Evolutionary conservation across 2,329 filamentous ascomycete genomes (phyloP), one percentile per base, ranked within the genome.

Genomic region (Lecanicillium sp.): DNA sequence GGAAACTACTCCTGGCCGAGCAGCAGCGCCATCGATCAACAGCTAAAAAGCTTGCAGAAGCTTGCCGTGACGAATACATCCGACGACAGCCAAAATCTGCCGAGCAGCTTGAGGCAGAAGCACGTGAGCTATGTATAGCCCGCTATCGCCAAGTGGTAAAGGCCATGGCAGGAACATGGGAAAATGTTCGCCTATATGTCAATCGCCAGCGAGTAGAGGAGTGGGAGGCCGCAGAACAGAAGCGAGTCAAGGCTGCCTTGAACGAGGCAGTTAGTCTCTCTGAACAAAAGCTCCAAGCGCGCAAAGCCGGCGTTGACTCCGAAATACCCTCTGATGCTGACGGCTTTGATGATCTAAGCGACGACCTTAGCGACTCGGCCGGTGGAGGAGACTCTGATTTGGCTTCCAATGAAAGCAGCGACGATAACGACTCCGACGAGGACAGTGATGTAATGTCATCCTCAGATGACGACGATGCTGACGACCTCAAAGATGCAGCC

Each of bases 61-160:
- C 85, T 32, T 86, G 85, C 50, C 70, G 81, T 38, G 83, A 86
- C 12, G 81, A 82, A 54, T 89, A 84, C 83, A 67, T 79, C 37
- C 68, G 77, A 38, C 76, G 78, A 39, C 83, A 87, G 48, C 83
- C 83, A 9, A 86, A 86, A 50, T 80, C 81, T 1, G 69, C 74
- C 2, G 87, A 95, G 52, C 83, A 96, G 55, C 72, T 95, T 14
- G 80, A 89, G 50, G 76, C 75, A 12, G 90, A 96, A 55, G 79
- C 85, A 42, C 71, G 74, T 38, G 78, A 81, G 17, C 70, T 79
- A 50, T 79, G 79, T 59, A 69, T 80, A 44, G 63, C 67, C 33
- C 74, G 78, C 19, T 94, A 92, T 57, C 85, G 78, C 44, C 73
- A 80, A 43, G 75, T 95, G 13, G 68, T 83, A 46, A 80, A 60